These are phyloP conservation scores for Fusarium sp. DNA, from an alignment of 2,329 filamentous ascomycete genomes.

Conservation along the genomic window DNA sequence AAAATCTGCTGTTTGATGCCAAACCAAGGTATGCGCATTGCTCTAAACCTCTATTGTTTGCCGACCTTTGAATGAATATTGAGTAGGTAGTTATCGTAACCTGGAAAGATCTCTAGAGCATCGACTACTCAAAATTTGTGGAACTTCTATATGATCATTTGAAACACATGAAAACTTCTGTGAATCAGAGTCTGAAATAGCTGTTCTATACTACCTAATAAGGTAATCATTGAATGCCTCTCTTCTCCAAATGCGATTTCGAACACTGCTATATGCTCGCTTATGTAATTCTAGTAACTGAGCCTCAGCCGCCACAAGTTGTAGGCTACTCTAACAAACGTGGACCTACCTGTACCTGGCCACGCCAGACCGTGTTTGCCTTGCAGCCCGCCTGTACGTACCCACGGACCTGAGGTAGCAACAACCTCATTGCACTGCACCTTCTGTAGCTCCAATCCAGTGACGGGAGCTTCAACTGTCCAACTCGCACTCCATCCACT, in stretches of 20 bases:
- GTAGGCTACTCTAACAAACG: constrained; percentile 30
- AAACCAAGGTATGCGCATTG: neutral
- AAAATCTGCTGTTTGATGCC: neutral
- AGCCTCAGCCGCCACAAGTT: constrained; percentile 28
- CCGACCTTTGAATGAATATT: neutral
- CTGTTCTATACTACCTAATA: neutral
- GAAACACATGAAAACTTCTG: neutral
- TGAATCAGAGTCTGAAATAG: neutral
- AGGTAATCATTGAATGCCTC: neutral
- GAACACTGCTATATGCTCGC: neutral
- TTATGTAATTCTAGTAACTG: constrained; percentile 2
- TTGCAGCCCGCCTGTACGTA: constrained; percentile 44
- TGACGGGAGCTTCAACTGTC: constrained; percentile 36
- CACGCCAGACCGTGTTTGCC: constrained; percentile 57
- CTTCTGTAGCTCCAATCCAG: constrained; percentile 32
- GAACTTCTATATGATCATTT: neutral
- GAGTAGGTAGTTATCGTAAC: no score
- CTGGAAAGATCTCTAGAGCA: neutral
- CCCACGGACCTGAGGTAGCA: constrained; percentile 19
- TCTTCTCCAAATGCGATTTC: neutral
- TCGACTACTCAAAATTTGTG: no score
- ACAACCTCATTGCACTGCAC: constrained; percentile 29
- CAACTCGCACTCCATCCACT: constrained; percentile 33
- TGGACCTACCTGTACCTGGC: constrained; percentile 41
- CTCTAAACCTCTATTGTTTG: neutral